A percentile compares a stretch with the other conserved stretches of the same genome.
Conservation (phyloP, 2,329 filamentous ascomycete species). For the Phialophora macrospora region DNA sequence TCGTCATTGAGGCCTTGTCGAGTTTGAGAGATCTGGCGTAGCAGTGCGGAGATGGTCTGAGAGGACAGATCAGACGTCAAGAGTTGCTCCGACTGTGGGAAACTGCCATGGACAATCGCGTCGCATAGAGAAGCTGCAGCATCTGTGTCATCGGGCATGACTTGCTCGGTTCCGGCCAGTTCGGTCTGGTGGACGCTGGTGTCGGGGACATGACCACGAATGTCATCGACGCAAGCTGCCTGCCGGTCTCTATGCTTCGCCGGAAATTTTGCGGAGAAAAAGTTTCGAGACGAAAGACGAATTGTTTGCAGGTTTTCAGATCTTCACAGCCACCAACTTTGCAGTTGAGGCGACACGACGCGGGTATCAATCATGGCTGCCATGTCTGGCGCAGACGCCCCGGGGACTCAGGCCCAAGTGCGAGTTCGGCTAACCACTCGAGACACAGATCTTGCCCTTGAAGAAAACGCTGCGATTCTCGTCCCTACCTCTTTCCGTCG, state of each 20-base stretch:
- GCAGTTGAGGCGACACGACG: background rate
- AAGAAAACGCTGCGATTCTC: slow-evolving; percentile 61
- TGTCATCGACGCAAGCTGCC: background rate
- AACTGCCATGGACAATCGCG: slow-evolving; percentile 52
- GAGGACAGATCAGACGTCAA: slow-evolving; percentile 59
- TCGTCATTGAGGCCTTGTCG: slow-evolving; percentile 61
- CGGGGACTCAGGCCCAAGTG: slow-evolving; percentile 50
- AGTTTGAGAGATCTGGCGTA: slow-evolving; percentile 58
- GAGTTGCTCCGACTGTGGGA: slow-evolving; percentile 62
- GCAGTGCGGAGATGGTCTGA: slow-evolving; percentile 55
- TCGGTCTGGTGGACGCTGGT: background rate
- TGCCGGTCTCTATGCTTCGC: slow-evolving; percentile 32
- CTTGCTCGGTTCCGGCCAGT: slow-evolving; percentile 5
- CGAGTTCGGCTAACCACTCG: slow-evolving; percentile 60
- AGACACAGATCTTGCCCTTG: slow-evolving; percentile 59
- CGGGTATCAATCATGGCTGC: slow-evolving; percentile 2
- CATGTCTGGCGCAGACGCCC: background rate
- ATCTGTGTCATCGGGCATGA: slow-evolving; percentile 26
- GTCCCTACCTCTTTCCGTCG: slow-evolving; percentile 61
- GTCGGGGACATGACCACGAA: background rate
- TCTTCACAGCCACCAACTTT: background rate
- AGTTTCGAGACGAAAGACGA: background rate
- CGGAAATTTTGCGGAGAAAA: slow-evolving; percentile 25
- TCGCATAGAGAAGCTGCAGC: slow-evolving; percentile 25
- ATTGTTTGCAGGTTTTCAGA: background rate